phyloP scores from a whole-genome alignment of 140 eudicot genomes.

The Bidens hawaiensis region DNA sequence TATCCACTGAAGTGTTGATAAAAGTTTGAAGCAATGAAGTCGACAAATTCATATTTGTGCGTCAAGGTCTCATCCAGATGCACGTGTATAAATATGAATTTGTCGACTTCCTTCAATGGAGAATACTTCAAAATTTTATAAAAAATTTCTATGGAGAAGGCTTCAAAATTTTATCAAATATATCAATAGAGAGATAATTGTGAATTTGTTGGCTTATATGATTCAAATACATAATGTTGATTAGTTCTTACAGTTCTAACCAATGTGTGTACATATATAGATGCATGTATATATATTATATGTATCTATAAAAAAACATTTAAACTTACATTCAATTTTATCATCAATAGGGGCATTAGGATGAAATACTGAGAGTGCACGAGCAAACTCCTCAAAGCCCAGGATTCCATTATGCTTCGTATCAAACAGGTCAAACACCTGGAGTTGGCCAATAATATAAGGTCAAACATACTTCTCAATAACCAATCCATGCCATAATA shows the following conservation, averaged over 20 bases:
- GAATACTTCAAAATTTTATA: neutral
- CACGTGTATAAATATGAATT: neutral
- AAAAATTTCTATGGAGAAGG: neutral
- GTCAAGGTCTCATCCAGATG: neutral
- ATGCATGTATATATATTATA: neutral
- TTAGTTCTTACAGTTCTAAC: neutral
- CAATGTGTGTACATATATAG: neutral
- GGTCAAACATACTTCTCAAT: neutral
- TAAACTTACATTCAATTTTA: slow-evolving; percentile 46
- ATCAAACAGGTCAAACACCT: slow-evolving; percentile 59
- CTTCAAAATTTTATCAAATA: neutral
- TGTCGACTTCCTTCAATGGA: neutral
- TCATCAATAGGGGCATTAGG: slow-evolving; percentile 62
- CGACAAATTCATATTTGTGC: neutral
- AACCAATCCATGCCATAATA: neutral
- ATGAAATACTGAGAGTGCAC: slow-evolving; percentile 63
- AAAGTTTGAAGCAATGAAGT: neutral
- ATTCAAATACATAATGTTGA: neutral
- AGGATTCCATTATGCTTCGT: slow-evolving; percentile 63
- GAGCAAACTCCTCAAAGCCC: slow-evolving; percentile 61
- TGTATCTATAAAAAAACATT: neutral
- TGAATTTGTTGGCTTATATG: neutral
- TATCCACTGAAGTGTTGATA: neutral
- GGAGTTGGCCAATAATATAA: neutral
- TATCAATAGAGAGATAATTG: neutral